Evolutionary conservation across 1,284 basidiomycete genomes (phyloP).

Genomic region (Trametes pubescens): DNA sequence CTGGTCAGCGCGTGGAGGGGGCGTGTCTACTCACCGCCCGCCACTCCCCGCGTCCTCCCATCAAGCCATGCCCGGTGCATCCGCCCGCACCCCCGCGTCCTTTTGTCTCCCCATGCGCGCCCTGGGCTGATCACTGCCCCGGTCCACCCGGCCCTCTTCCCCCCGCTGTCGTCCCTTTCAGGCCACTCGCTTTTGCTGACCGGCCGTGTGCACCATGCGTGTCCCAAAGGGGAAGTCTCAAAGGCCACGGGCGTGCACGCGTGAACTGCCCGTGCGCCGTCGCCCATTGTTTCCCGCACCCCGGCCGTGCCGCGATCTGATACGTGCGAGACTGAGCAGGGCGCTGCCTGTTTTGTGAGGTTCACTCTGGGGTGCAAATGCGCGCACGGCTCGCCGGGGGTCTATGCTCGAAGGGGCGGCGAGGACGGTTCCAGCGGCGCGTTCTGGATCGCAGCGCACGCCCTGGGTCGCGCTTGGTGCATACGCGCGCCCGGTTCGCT

Average conservation of each 20-base stretch:
- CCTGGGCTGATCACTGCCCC: conserved; percentile 9
- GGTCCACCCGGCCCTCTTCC: conserved; percentile 13
- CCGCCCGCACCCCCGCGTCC: conserved; percentile 9
- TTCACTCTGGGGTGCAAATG: conserved; percentile 25
- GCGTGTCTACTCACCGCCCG: conserved; percentile 37
- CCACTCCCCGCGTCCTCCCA: conserved; percentile 15
- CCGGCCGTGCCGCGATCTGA: conserved; percentile 5
- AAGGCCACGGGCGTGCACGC: conserved; percentile 36
- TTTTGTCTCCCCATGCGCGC: conserved; percentile 5
- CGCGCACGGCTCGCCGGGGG: not conserved
- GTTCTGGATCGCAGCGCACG: conserved; percentile 18
- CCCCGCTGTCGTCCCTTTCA: conserved; percentile 23
- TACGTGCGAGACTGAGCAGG: conserved; percentile 2
- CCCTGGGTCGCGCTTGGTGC: not conserved
- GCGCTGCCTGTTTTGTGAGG: not conserved
- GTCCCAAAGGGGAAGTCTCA: conserved; percentile 37
- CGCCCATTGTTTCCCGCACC: conserved; percentile 6
- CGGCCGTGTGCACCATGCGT: conserved; percentile 25
- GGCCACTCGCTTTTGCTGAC: conserved; percentile 26
- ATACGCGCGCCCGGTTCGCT: conserved; percentile 9
- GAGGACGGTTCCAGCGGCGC: conserved; percentile 13
- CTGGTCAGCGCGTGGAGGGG: conserved; percentile 31
- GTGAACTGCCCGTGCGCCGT: conserved; percentile 6
- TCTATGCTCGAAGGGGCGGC: conserved; percentile 24
- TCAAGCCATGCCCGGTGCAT: conserved; percentile 13